Base-by-base conservation (phyloP, 257 asterid species). In the Solanum etuberosum region DNA sequence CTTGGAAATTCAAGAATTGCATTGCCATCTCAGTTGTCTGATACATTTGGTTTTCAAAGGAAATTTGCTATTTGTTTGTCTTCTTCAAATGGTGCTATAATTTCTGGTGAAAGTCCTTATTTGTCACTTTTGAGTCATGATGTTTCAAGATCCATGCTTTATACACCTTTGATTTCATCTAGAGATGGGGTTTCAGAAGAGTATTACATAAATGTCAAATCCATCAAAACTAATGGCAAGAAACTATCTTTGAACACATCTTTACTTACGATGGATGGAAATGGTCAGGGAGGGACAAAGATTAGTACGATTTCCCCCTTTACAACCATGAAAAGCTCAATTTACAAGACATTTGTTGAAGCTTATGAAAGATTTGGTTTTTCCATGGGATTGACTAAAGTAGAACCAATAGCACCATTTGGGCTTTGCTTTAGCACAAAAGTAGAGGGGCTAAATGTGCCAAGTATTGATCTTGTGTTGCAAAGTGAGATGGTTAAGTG, bases 401-500 rank as follows among this genome's bases (percentile, higher is more conserved):
- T 92, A n/a, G 84, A 90, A 43, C 34, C 92, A 21, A 90, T 92
- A 78, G 91, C 94, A 71, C 96, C 98, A 63, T 95, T 95, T 91
- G 97, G 88, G 25, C 91, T 89, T n/a, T 95, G 99, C 83, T 95
- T 95, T 37, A 87, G 94, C 18, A 89, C 92, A 16, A 86, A 87
- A 31, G 92, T 21, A 21, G 92, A 71, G 87, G 95, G 87, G 31
- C 89, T 90, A 32, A 88, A 89, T 63, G 93, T 93, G 68, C 99
- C 98, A 3, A 32, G 25, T 5, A 86, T 94, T 71, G 98, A 96
- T 83, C 93, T 96, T 73, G 93, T 91, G 65, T 43, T 96, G 93
- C 99, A 96, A 40, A 95, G 99, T 92, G 98, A 95, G 92, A 91
- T 94, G 95, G 98, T 96, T 85, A 94, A 91, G 88, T 94, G 96